These are phyloP conservation scores for Rosa persica DNA, from an alignment of 306 rosid species.

Conservation along the genomic window DNA sequence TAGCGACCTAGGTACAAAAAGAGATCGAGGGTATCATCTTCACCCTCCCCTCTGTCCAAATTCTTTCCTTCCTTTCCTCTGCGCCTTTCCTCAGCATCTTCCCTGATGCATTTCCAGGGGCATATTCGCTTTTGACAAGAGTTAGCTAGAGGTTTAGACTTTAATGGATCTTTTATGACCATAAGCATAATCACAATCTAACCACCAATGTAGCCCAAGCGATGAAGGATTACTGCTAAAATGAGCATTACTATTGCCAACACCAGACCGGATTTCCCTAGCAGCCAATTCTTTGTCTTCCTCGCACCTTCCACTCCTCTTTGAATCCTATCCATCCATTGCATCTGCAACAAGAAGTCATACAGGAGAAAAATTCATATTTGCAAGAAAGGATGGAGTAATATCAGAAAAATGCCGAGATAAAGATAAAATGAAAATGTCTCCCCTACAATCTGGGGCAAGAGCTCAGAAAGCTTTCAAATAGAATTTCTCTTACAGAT, in stretches of 20 bases:
- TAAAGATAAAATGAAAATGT: background rate
- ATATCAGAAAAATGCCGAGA: background rate
- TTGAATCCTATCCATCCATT: slow-evolving; percentile 88
- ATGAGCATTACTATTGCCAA: slow-evolving; percentile 82
- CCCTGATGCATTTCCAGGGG: slow-evolving; percentile 1
- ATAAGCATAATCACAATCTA: slow-evolving; percentile 37
- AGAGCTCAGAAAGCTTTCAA: background rate
- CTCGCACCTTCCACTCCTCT: slow-evolving; percentile 74
- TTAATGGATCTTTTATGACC: slow-evolving; percentile 7
- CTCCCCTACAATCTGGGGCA: background rate
- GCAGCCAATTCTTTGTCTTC: slow-evolving; percentile 83
- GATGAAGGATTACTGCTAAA: slow-evolving; percentile 76
- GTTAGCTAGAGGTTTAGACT: slow-evolving; percentile 21
- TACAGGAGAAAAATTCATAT: background rate
- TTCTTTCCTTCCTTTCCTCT: slow-evolving; percentile 18
- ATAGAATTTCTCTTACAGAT: background rate
- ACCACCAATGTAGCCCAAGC: slow-evolving; percentile 82
- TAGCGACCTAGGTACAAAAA: background rate
- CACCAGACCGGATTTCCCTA: slow-evolving; percentile 77
- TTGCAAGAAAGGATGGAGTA: background rate
- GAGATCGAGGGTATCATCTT: background rate
- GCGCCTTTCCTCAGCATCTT: slow-evolving; percentile 12
- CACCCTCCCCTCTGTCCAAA: background rate
- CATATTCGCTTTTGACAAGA: slow-evolving; percentile 13
- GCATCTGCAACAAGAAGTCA: slow-evolving; percentile 61